Evolutionary conservation across 176 grass and related monocot genomes (phyloP), one percentile per base, ranked within the genome.

Genomic region (Hyparrhenia diplandra): DNA sequence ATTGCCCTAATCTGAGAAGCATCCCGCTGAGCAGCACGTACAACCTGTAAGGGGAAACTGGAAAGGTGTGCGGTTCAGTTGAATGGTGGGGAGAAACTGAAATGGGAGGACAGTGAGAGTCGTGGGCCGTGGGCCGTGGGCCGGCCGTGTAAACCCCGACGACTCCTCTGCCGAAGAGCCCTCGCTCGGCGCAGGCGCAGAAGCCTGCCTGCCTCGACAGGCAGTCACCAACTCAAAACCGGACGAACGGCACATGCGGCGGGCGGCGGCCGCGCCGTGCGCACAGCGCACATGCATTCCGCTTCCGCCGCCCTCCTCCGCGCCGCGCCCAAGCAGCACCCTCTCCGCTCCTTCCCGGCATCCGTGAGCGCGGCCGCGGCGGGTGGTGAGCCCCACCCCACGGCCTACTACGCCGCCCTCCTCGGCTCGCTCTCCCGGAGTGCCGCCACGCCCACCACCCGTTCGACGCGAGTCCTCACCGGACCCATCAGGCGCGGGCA

Each of bases 31-130:
- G 69, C 51, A 60, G 40, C 79, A 55, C 43, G 0, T 45, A 72
- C 8, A 73, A 77, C 0, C n/a, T 85, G 46, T 36, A n/a, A n/a
- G n/a, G 69, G 23, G 13, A 97, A 93, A 75, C 66, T 97, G 37
- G 86, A 93, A 46, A 91, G 41, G 87, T 97, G 52, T 91, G 88
- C 36, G 91, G 94, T 18, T 82, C 85, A 10, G 13, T 4, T 36
- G 91, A 87, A 9, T 97, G 94, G 94, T 97, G 94, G 94, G n/a
- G 51, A 69, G 45, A 64, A 67, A 47, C 79, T 97, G 21, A 46
- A 67, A 77, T 94, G 87, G 89, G 80, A 89, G 46, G 78, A 82
- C 63, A 5, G 13, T 42, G 67, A 83, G n/a, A n/a, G n/a, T n/a
- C n/a, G n/a, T n/a, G n/a, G n/a, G n/a, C n/a, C n/a, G n/a, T n/a